Base-by-base conservation (phyloP, 768 basidiomycete species). In the Cystofilobasidium capitatum region DNA sequence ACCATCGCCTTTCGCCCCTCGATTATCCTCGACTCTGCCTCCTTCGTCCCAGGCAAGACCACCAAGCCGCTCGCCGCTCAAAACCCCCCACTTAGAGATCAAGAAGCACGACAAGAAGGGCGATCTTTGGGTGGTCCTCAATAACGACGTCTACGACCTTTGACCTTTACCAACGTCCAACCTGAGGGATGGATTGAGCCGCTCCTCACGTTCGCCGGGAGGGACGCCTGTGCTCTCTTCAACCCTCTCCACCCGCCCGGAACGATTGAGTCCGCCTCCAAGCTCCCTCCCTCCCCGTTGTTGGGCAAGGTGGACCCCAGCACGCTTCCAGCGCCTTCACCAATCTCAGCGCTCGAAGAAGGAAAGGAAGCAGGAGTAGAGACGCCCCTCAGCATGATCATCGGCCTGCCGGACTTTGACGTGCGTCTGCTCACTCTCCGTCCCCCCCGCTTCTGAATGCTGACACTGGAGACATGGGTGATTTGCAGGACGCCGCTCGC, bases 201-300 rank as follows among this genome's bases (percentile, higher is more conserved):
- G 1, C 73, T 77, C 13, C 70, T 74, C 40, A 68, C 72, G n/a
- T 71, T 64, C 20, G 76, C 76, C 51, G 76, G 76, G 3, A 71
- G 69, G 29, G 76, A 77, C 47, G 76, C 74, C 4, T 70, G 73
- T 1, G 42, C 61, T 14, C 72, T 77, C 35, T 77, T 73, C 72
- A 59, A 72, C 7, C 73, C 75, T 12, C 55, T 77, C 7, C 76
- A 78, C 71, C 77, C 77, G 0, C 76, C 76, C 9, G 77, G 77
- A 1, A 77, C 76, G 1, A 72, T 78, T 55, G 76, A 78, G 64
- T 44, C 37, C 13, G 60, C 60, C 24, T 33, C 10, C 5, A 60
- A 55, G 26, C 68, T 77, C 2, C 69, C 70, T 17, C 60, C 64
- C n/a, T 65, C 66, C 0, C 70, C 69, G 1, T 71, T 71, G 57